These are phyloP conservation scores for Colletotrichum tabaci DNA, from an alignment of 2,329 filamentous ascomycete genomes.

Conservation along the genomic window DNA sequence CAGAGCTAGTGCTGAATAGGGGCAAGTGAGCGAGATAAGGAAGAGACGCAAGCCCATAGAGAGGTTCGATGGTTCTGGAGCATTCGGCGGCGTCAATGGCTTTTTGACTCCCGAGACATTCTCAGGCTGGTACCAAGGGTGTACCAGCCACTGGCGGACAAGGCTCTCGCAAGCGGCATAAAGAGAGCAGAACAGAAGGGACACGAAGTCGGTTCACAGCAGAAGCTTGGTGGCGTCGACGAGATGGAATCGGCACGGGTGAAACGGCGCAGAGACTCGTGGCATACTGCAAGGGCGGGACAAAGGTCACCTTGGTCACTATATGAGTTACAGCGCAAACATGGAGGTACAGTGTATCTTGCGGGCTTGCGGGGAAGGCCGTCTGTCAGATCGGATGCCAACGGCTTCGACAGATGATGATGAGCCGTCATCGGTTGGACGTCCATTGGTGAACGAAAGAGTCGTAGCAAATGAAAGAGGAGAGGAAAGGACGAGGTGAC, in stretches of 20 bases:
- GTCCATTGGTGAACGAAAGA: neutral
- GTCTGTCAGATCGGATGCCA: conserved; percentile 6
- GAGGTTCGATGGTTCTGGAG: conserved; percentile 6
- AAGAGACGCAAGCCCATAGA: neutral
- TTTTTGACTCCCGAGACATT: conserved; percentile 31
- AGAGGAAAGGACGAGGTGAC: too few relatives aligned
- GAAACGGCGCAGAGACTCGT: conserved; percentile 28
- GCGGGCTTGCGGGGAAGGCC: neutral
- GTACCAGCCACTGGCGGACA: neutral
- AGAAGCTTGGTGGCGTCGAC: neutral
- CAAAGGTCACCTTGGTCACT: conserved; percentile 5
- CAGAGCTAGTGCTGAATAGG: conserved; percentile 33
- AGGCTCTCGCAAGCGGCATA: neutral
- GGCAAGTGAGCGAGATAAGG: conserved; percentile 12
- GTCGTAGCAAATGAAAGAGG: too few relatives aligned
- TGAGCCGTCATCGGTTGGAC: neutral
- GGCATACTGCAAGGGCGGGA: conserved; percentile 17
- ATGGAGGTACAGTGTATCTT: neutral
- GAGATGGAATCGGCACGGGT: conserved; percentile 8
- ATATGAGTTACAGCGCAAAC: conserved; percentile 17
- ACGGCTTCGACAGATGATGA: neutral
- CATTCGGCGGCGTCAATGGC: conserved; percentile 23
- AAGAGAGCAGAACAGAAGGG: neutral
- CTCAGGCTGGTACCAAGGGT: neutral
- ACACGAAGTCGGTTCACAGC: neutral